Percentiles rank a stretch among this genome's conserved stretches.
Evolutionary conservation across 1,284 basidiomycete species (phyloP).

Genomic region (Trametes versicolor): DNA sequence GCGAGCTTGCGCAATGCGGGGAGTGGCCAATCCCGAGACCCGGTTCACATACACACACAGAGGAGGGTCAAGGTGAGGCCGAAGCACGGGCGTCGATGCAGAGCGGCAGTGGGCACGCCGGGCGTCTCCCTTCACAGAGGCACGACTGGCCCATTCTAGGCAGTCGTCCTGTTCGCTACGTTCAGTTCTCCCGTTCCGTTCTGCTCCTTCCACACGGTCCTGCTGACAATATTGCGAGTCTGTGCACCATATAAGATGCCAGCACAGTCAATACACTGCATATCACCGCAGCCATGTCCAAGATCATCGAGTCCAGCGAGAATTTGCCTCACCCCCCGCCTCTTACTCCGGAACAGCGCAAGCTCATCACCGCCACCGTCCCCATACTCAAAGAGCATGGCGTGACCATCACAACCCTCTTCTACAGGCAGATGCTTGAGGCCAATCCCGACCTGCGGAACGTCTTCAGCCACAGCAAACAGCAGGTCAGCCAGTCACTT

Average conservation of each 20-base stretch:
- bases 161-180: no score
- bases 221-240: neutral
- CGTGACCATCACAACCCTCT: slow-evolving; percentile 9
- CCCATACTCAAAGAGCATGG: slow-evolving; percentile 35
- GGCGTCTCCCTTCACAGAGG: neutral
- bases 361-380: slow-evolving; percentile 38
- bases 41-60: neutral
- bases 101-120: neutral
- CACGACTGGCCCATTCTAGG: no score
- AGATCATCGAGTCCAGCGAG: slow-evolving; percentile 21
- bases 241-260: neutral
- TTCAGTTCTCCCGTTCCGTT: no score
- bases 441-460: slow-evolving; percentile 37
- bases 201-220: neutral
- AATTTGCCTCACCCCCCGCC: slow-evolving; percentile 29
- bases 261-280: neutral
- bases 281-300: slow-evolving; percentile 11
- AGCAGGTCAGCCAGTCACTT: slow-evolving; percentile 30
- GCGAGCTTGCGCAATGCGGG: neutral
- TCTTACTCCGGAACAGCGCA: slow-evolving; percentile 38
- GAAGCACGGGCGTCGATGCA: neutral
- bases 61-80: slow-evolving; percentile 9
- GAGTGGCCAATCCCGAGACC: neutral
- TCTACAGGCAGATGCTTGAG: slow-evolving; percentile 40
- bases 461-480: slow-evolving; percentile 40